phyloP scores from a whole-genome alignment of 768 basidiomycete genomes.

The Amanita molliuscula region DNA sequence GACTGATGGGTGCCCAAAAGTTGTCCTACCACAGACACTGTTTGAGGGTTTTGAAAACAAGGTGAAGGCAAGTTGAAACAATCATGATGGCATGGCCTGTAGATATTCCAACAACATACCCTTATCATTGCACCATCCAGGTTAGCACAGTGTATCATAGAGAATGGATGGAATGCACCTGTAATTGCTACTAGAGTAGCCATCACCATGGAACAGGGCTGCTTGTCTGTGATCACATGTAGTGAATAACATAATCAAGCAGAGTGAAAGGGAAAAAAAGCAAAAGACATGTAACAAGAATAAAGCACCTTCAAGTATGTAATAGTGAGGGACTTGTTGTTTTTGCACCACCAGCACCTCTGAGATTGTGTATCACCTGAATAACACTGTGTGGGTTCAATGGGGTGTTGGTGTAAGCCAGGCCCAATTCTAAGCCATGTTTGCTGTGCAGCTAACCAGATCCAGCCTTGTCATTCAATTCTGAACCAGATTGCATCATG shows the following conservation, averaged over 20 bases:
- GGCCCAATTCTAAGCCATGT: too few relatives aligned
- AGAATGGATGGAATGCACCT: background rate
- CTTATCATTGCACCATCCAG: background rate
- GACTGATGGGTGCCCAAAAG: slow-evolving; percentile 8
- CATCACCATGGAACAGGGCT: background rate
- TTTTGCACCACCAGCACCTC: too few relatives aligned
- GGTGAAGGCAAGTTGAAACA: slow-evolving; percentile 5
- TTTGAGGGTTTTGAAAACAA: slow-evolving; percentile 3
- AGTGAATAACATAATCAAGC: background rate
- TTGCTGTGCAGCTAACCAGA: too few relatives aligned
- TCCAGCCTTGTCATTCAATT: too few relatives aligned
- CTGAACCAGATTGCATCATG: too few relatives aligned
- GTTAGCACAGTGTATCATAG: background rate
- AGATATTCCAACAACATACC: background rate
- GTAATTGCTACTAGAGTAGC: background rate
- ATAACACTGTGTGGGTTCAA: too few relatives aligned
- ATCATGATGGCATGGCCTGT: slow-evolving; percentile 2
- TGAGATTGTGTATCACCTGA: too few relatives aligned
- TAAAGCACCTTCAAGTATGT: background rate
- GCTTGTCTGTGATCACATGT: background rate
- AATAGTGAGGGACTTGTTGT: too few relatives aligned
- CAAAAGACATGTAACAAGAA: background rate
- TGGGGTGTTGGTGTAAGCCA: too few relatives aligned
- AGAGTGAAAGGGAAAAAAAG: background rate
- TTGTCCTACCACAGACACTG: slow-evolving; percentile 10